These are phyloP conservation scores for Elasticomyces elasticus DNA, from an alignment of 495 filamentous ascomycete species.

Conservation along the genomic window DNA sequence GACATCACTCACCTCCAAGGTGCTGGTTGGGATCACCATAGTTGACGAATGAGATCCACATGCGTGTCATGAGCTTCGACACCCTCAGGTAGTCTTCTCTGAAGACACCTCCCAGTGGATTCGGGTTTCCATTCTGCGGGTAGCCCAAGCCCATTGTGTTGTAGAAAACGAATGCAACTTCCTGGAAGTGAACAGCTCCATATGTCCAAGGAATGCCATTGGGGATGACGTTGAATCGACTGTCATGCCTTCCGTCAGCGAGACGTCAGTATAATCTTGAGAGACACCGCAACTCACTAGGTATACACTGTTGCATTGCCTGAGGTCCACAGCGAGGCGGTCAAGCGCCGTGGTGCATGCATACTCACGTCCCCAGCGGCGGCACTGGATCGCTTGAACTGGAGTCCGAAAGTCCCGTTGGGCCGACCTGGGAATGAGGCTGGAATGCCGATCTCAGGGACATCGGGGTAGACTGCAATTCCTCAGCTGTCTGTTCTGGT, in stretches of 20 bases:
- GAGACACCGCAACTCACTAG: conserved; percentile 47
- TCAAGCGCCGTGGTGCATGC: not conserved
- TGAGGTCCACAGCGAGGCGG: conserved; percentile 36
- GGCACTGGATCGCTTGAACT: not conserved
- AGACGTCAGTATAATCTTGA: conserved; percentile 21
- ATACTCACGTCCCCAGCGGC: not conserved
- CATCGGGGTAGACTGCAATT: conserved; percentile 36
- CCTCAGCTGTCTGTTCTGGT: too few relatives aligned
- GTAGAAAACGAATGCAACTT: conserved; percentile 50
- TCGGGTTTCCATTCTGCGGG: conserved; percentile 30
- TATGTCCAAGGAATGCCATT: conserved; percentile 34
- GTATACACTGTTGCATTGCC: conserved; percentile 50
- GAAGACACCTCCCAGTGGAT: not conserved
- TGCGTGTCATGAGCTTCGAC: not conserved
- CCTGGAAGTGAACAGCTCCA: conserved; percentile 46
- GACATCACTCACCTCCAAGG: not conserved
- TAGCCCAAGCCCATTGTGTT: conserved; percentile 43
- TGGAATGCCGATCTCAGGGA: conserved; percentile 21
- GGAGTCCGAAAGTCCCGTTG: conserved; percentile 1
- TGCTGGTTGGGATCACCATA: conserved; percentile 8
- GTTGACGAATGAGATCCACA: conserved; percentile 14
- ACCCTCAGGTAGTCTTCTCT: conserved; percentile 7
- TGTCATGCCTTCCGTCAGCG: conserved; percentile 44
- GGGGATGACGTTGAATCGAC: conserved; percentile 65
- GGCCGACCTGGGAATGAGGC: conserved; percentile 11